Evolutionary conservation across 2,329 filamentous ascomycete species (phyloP), one percentile per base, ranked within the genome.

Genomic region (Sporothrix brasiliensis): DNA sequence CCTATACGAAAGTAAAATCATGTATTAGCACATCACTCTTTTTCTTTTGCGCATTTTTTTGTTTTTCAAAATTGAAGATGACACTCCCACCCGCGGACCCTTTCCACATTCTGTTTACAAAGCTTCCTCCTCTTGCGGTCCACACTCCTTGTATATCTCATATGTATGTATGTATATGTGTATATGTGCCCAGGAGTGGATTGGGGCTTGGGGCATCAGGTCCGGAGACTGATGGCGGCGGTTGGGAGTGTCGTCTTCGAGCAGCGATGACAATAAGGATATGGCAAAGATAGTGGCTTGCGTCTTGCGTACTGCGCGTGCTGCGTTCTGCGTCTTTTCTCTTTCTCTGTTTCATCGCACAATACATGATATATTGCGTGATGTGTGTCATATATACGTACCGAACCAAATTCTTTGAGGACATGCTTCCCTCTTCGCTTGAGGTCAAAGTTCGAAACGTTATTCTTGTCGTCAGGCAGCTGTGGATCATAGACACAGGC

Each of bases 361-460:
- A 53, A 39, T 52, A 52, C 30, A 30, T 34, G 19, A 49, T 47
- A 34, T 11, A 47, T 63, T 63, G 39, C 6, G 39, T 61, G 47
- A 19, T 30, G 27, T 19, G 11, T 21, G 24, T 16, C n/a, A 24
- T 21, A 24, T 44, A 78, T 86, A 90, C 88, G 81, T 90, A 90
- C 88, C 85, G 85, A 80, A 78, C 86, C 87, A 81, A 89, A 88
- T 79, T 88, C 84, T 81, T 86, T 84, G 76, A 89, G 88, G 80
- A 81, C 84, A 75, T 87, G 84, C 79, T 88, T 89, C 76, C 83
- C 81, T 76, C 82, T 84, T 77, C 85, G 88, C 78, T 83, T 87
- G 19, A 71, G 44, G 71, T 85, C 83, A 74, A 79, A 78, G 77
- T 82, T 84, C 75, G 83, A 80, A 69, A 82, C 78, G 74, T 67